Conservation (phyloP, 2,329 filamentous ascomycete species). For the Trichophyton verrucosum region DNA sequence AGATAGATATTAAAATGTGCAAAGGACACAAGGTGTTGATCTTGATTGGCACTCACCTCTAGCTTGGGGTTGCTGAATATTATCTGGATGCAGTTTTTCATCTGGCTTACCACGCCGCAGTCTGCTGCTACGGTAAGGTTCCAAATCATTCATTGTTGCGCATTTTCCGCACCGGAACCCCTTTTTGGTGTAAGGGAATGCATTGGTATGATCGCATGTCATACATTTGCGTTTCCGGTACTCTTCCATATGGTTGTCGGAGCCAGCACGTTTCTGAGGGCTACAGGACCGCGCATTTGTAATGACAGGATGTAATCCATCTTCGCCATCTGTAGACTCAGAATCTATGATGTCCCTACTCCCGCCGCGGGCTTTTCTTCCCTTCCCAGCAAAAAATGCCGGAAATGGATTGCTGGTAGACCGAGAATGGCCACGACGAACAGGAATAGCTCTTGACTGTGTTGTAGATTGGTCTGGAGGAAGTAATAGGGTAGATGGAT, state of each 20-base stretch:
- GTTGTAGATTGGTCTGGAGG: background rate
- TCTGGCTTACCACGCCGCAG: conserved; percentile 9
- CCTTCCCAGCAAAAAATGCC: conserved; percentile 51
- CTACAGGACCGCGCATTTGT: conserved; percentile 20
- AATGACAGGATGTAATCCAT: conserved; percentile 4
- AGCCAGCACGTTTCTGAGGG: conserved; percentile 27
- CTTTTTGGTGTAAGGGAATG: conserved; percentile 61
- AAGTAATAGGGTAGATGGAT: background rate
- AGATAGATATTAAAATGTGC: background rate
- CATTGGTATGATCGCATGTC: conserved; percentile 69
- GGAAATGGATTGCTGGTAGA: conserved; percentile 74
- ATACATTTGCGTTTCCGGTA: conserved; percentile 64
- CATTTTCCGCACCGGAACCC: conserved; percentile 76
- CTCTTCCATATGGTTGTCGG: conserved; percentile 41
- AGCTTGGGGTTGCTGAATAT: background rate
- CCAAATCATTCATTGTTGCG: conserved; percentile 70
- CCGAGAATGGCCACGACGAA: conserved; percentile 39
- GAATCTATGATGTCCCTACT: conserved; percentile 34
- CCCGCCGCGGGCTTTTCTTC: conserved; percentile 42
- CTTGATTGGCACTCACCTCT: background rate
- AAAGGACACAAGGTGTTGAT: background rate
- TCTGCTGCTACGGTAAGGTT: conserved; percentile 26
- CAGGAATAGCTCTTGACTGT: background rate
- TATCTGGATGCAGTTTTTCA: conserved; percentile 1
- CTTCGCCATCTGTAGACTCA: conserved; percentile 33